phyloP scores from a whole-genome alignment of 1,284 basidiomycete species.

The Ganoderma multipileum region DNA sequence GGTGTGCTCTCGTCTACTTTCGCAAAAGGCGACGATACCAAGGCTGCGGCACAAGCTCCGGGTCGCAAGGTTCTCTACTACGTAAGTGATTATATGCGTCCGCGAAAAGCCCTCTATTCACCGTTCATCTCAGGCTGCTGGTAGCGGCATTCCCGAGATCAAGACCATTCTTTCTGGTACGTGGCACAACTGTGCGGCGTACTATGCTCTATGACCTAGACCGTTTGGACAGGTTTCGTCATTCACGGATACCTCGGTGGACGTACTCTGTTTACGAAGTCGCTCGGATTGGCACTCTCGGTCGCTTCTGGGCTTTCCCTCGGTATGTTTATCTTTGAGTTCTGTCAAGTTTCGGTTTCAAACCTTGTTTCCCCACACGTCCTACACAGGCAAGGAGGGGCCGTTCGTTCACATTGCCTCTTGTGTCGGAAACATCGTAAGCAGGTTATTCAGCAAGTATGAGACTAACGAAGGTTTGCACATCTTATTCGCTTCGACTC shows the following conservation, averaged over 20 bases:
- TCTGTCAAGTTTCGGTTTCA: too few species aligned
- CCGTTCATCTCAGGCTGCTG: constrained; percentile 71
- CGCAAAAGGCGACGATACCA: constrained; percentile 34
- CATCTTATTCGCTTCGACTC: constrained; percentile 12
- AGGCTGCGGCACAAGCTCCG: constrained; percentile 29
- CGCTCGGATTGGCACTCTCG: constrained; percentile 87
- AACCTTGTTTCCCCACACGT: neutral
- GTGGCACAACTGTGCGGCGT: constrained; percentile 16
- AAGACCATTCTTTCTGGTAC: constrained; percentile 93
- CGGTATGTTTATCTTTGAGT: constrained; percentile 48
- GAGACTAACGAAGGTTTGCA: constrained; percentile 87
- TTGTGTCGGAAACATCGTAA: constrained; percentile 95
- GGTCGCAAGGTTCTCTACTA: constrained; percentile 83
- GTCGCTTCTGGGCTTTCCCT: constrained; percentile 91
- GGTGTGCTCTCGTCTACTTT: constrained; percentile 69
- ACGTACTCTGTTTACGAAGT: constrained; percentile 91
- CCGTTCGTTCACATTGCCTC: constrained; percentile 97
- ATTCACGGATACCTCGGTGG: constrained; percentile 97
- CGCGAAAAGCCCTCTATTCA: neutral
- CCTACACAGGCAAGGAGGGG: constrained; percentile 79
- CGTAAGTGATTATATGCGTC: constrained; percentile 49
- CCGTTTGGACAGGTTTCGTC: constrained; percentile 79
- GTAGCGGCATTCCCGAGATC: constrained; percentile 96
- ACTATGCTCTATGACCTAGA: neutral
- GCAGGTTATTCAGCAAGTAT: constrained; percentile 87